Conservation (phyloP, 2,329 filamentous ascomycete genomes). For the Colletotrichum orbiculare region DNA sequence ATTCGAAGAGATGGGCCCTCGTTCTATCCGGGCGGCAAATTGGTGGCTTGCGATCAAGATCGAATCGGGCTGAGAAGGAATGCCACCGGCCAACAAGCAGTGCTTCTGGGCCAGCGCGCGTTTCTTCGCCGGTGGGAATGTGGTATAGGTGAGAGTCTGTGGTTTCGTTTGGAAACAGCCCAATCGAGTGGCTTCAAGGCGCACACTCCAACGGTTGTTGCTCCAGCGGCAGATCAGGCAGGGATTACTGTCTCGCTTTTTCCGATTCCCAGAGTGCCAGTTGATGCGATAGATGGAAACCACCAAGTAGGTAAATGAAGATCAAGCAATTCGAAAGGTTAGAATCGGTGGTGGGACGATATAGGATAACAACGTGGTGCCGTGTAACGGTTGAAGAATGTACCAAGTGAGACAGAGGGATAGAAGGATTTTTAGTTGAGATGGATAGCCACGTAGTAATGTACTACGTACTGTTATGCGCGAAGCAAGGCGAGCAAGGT, state of each 20-base stretch:
- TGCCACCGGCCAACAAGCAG: slow-evolving; percentile 17
- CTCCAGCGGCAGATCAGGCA: background rate
- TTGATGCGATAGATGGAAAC: no score
- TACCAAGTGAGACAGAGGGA: no score
- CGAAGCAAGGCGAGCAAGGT: no score
- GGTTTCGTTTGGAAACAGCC: background rate
- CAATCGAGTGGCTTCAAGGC: slow-evolving; percentile 7
- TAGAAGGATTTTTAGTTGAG: no score
- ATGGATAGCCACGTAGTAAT: no score
- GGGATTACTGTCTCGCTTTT: background rate
- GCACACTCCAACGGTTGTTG: background rate
- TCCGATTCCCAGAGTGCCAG: no score
- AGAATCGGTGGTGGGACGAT: no score
- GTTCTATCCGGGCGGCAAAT: slow-evolving; percentile 10
- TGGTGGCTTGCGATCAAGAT: slow-evolving; percentile 11
- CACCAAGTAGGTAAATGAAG: no score
- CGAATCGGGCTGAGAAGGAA: slow-evolving; percentile 12
- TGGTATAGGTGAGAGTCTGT: slow-evolving; percentile 6
- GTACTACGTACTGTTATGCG: no score
- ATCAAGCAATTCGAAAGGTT: no score
- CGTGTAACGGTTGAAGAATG: no score
- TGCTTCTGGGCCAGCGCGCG: slow-evolving; percentile 23
- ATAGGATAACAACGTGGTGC: no score
- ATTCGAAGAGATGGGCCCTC: slow-evolving; percentile 27
- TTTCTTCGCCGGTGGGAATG: slow-evolving; percentile 16